A percentile compares a stretch with the other conserved stretches of the same genome.
Evolutionary conservation across 1,284 basidiomycete genomes (phyloP).

Genomic region (Moniliophthora roreri): DNA sequence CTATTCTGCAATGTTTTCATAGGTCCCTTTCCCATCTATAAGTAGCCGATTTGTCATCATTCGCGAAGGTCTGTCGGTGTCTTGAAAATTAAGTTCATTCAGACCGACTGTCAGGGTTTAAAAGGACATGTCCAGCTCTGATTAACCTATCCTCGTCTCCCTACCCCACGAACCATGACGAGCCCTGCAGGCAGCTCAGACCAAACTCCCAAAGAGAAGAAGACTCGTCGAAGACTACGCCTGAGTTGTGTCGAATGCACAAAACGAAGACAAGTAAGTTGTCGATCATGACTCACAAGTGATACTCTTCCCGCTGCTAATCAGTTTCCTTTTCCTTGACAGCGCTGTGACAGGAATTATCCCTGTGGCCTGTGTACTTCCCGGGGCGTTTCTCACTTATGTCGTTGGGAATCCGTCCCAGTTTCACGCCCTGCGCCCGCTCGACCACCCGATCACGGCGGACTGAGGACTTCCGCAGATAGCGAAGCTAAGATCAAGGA

Average conservation of each 20-base stretch:
- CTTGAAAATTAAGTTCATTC: slow-evolving; percentile 5
- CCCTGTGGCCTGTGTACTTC: slow-evolving; percentile 51
- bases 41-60: slow-evolving; percentile 5
- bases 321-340: slow-evolving; percentile 5
- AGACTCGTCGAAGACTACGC: slow-evolving; percentile 41
- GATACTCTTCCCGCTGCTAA: neutral
- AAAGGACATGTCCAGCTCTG: neutral
- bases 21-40: slow-evolving; percentile 1
- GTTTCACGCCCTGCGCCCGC: slow-evolving; percentile 48
- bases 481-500: slow-evolving; percentile 34
- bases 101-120: slow-evolving; percentile 3
- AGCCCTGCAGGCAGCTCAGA: neutral
- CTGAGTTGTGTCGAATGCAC: slow-evolving; percentile 58
- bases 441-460: slow-evolving; percentile 34
- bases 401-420: slow-evolving; percentile 52
- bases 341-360: slow-evolving; percentile 57
- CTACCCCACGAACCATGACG: neutral
- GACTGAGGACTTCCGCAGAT: slow-evolving; percentile 16
- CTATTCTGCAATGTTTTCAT: slow-evolving; percentile 10
- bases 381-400: slow-evolving; percentile 50
- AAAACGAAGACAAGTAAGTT: slow-evolving; percentile 48
- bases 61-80: neutral
- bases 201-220: slow-evolving; percentile 34
- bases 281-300: neutral
- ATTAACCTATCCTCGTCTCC: neutral